Evolutionary conservation across 768 basidiomycete species (phyloP).

Genomic region (Pluteus cervinus): DNA sequence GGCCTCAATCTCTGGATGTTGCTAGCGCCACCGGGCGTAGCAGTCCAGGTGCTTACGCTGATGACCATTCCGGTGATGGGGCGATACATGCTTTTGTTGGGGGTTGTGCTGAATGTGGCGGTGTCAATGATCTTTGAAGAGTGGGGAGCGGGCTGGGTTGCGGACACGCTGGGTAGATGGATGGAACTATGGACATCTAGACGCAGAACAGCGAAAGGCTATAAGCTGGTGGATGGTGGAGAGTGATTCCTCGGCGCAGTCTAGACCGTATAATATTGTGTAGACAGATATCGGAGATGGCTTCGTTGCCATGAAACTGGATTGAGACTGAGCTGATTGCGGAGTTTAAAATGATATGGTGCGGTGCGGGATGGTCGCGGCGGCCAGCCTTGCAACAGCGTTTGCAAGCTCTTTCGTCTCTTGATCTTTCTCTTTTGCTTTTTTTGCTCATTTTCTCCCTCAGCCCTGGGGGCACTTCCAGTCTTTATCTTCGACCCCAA

Average conservation of each 20-base stretch:
- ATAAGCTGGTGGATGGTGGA: constrained; percentile 80
- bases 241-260: constrained; percentile 31
- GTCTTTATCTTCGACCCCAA: constrained; percentile 29
- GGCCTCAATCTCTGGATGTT: constrained; percentile 74
- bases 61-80: constrained; percentile 68
- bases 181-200: constrained; percentile 36
- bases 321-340: constrained; percentile 6
- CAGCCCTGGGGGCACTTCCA: constrained; percentile 41
- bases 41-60: constrained; percentile 66
- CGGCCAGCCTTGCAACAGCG: too few species aligned
- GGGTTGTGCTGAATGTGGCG: constrained; percentile 63
- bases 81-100: constrained; percentile 61
- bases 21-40: constrained; percentile 55
- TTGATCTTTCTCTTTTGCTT: constrained; percentile 9
- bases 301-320: constrained; percentile 14
- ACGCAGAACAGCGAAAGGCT: constrained; percentile 63
- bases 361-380: neutral
- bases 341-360: constrained; percentile 7
- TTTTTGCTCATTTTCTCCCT: constrained; percentile 20
- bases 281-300: neutral
- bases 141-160: constrained; percentile 59
- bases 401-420: constrained; percentile 1
- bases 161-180: constrained; percentile 44
- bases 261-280: neutral
- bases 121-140: constrained; percentile 73